Conservation (phyloP, 2,329 filamentous ascomycete genomes). For the Pestalotiopsis sp. region DNA sequence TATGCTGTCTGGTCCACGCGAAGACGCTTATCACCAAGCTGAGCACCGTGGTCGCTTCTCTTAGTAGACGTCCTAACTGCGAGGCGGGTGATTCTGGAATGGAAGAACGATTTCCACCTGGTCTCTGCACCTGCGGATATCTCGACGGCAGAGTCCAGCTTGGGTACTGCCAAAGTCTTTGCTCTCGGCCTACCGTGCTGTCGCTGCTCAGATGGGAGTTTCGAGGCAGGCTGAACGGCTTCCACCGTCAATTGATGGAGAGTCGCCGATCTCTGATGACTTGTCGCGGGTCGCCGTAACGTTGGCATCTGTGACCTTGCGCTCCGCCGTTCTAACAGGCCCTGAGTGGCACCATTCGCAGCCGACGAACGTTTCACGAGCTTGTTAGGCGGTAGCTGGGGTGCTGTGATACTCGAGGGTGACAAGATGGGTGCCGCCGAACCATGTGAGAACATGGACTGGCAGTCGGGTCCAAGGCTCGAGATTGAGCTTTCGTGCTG, state of each 20-base stretch:
- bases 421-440: constrained; percentile 66
- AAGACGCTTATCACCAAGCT: constrained; percentile 28
- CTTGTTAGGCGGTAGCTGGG: constrained; percentile 66
- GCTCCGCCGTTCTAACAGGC: constrained; percentile 44
- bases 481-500: constrained; percentile 65
- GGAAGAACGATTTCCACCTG: constrained; percentile 60
- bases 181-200: constrained; percentile 32
- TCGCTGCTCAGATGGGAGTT: constrained; percentile 28
- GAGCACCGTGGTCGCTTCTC: constrained; percentile 27
- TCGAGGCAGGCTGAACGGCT: constrained; percentile 23
- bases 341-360: constrained; percentile 44
- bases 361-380: constrained; percentile 73
- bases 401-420: constrained; percentile 35
- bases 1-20: constrained; percentile 30
- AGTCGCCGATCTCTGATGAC: constrained; percentile 74
- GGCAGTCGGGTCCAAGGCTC: constrained; percentile 64
- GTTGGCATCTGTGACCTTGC: constrained; percentile 63
- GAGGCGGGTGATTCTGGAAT: constrained; percentile 36
- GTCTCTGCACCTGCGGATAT: constrained; percentile 18
- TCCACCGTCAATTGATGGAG: constrained; percentile 51
- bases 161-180: constrained; percentile 23
- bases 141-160: constrained; percentile 15
- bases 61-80: constrained; percentile 21
- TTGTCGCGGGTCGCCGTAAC: constrained; percentile 73
- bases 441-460: constrained; percentile 66